Evolutionary conservation across 2,329 filamentous ascomycete species (phyloP).

Genomic region (Botrytis elliptica): DNA sequence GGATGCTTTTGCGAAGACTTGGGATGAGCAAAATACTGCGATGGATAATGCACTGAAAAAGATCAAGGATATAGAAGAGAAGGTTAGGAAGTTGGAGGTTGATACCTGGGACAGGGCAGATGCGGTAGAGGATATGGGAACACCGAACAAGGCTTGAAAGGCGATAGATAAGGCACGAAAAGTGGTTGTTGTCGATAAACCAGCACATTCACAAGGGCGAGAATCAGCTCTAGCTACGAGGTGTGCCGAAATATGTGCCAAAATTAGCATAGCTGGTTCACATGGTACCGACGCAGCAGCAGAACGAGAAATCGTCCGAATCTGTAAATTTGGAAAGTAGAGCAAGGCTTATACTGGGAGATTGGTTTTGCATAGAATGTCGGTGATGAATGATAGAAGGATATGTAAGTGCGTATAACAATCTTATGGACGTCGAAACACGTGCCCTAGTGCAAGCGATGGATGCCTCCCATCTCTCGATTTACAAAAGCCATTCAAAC

Average conservation of each 20-base stretch:
- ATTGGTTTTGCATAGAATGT: background rate
- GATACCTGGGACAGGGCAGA: constrained; percentile 71
- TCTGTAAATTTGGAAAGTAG: background rate
- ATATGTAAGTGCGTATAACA: background rate
- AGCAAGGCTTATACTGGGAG: background rate
- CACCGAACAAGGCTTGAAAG: background rate
- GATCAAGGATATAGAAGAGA: constrained; percentile 64
- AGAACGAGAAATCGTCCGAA: background rate
- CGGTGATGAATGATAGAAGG: background rate
- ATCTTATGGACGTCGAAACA: background rate
- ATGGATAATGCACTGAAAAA: constrained; percentile 51
- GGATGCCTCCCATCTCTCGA: background rate
- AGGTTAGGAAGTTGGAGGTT: constrained; percentile 63
- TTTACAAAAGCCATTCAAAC: background rate
- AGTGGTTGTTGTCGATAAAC: too few species aligned
- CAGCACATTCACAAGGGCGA: too few species aligned
- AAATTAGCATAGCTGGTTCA: background rate
- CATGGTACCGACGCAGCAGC: too few species aligned
- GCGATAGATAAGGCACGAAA: background rate
- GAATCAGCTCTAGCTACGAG: background rate
- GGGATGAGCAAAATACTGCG: constrained; percentile 59
- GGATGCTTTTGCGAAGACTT: constrained; percentile 58
- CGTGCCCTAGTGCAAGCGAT: background rate
- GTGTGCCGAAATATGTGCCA: background rate
- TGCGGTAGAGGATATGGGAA: constrained; percentile 69